Conservation (phyloP, 768 basidiomycete genomes). For the Wakefieldia striispora region DNA sequence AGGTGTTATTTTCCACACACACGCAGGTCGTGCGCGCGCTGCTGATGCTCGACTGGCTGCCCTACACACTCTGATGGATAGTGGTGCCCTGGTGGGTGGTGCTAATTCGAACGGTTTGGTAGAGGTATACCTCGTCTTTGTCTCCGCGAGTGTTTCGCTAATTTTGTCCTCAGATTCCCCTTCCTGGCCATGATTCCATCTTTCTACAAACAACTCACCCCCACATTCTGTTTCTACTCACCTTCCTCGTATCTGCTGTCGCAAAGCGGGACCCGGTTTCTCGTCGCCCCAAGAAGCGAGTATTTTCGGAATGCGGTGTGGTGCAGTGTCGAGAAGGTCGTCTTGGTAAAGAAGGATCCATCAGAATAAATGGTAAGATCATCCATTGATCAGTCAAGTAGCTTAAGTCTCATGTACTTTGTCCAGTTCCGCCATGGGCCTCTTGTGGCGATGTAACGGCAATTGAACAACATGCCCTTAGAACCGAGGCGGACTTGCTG, state of each 20-base stretch:
- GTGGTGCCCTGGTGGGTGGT: conserved; percentile 43
- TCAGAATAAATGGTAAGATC: conserved; percentile 13
- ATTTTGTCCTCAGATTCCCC: conserved; percentile 21
- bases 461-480: conserved; percentile 49
- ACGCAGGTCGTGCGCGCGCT: conserved; percentile 48
- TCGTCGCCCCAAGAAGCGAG: conserved; percentile 66
- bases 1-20: conserved; percentile 59
- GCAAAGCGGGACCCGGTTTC: conserved; percentile 75
- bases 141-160: conserved; percentile 4
- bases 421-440: conserved; percentile 55
- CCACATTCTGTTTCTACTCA: conserved; percentile 57
- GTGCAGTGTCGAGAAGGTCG: conserved; percentile 44
- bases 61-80: conserved; percentile 68
- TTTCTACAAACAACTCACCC: conserved; percentile 66
- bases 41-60: conserved; percentile 51
- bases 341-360: conserved; percentile 24
- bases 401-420: neutral
- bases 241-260: conserved; percentile 62
- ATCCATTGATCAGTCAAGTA: neutral
- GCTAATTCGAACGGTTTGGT: conserved; percentile 37
- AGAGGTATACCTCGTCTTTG: conserved; percentile 32
- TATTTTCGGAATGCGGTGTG: conserved; percentile 67
- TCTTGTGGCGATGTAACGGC: conserved; percentile 48
- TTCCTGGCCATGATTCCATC: conserved; percentile 43
- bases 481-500: conserved; percentile 67